Evolutionary conservation across 2,329 filamentous ascomycete genomes (phyloP), one percentile per base, ranked within the genome.

Genomic region (Arthrobotrys musiformis): DNA sequence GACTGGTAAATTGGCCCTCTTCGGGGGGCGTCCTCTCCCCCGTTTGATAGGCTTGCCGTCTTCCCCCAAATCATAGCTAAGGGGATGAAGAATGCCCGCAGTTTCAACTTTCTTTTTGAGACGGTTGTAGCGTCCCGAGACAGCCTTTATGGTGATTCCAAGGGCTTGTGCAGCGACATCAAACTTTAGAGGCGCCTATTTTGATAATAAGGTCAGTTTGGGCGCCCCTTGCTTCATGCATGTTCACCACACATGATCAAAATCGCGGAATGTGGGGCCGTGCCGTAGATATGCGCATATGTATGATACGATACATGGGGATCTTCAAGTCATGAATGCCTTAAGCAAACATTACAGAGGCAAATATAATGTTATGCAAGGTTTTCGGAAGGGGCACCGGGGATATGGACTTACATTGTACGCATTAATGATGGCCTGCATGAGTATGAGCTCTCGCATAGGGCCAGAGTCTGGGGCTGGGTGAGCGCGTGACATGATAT

Each of bases 351-450:
- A 13, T 40, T 40, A n/a, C 30, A 48, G 17, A 24, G 13, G 8
- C 19, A 40, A 8, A 35, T 44, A 24, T 19, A 56, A n/a, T n/a
- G 24, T 30, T 33, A 60, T 13, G 60, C 46, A 56, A 22, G 37
- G 28, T 44, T 5, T 24, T 33, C 58, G 48, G 17, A 54, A 24
- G 33, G 15, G 24, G 19, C 15, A 17, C 28, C 42, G 17, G n/a
- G 50, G 19, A 24, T 22, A 33, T 24, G 17, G 26, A 52, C 72
- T 64, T 54, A 76, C 72, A 17, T 69, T 69, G 40, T 76, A 76
- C 3, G 72, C 64, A 37, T 76, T 76, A 9, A 76, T 66, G n/a
- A 76, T 76, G 0, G 72, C 72, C 30, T 76, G 72, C 72, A 76
- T 70, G 15, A 76, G 11, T 15, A 76, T 76, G 28, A 76, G 46